These are phyloP conservation scores for Sporisorium exsertum DNA, from an alignment of 1,284 basidiomycete species.

Conservation along the genomic window DNA sequence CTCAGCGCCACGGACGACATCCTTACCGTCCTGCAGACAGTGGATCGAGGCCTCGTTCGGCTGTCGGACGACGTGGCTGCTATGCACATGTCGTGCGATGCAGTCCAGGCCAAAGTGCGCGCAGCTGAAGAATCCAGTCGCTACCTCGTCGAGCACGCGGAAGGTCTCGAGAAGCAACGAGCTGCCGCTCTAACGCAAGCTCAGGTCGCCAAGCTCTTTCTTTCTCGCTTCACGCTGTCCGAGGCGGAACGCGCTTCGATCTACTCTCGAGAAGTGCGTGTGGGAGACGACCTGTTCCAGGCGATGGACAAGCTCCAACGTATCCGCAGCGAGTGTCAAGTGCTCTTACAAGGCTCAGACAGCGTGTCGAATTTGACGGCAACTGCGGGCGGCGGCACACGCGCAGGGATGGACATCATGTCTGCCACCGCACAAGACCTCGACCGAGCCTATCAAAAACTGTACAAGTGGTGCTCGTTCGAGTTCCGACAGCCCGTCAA, in stretches of 20 bases:
- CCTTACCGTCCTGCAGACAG: conserved; percentile 82
- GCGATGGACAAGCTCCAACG: conserved; percentile 87
- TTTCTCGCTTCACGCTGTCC: conserved; percentile 84
- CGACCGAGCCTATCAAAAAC: conserved; percentile 89
- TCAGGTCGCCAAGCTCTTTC: conserved; percentile 82
- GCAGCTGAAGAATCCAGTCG: conserved; percentile 33
- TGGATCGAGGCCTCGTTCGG: conserved; percentile 76
- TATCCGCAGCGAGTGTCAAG: conserved; percentile 85
- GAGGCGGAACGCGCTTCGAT: conserved; percentile 80
- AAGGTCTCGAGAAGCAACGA: conserved; percentile 39
- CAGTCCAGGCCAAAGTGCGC: conserved; percentile 26
- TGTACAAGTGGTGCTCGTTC: conserved; percentile 85
- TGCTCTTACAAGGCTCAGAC: conserved; percentile 85
- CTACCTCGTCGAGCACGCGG: conserved; percentile 50
- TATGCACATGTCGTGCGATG: conserved; percentile 45
- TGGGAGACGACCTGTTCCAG: conserved; percentile 80
- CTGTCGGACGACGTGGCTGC: conserved; percentile 31
- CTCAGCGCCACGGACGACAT: conserved; percentile 84
- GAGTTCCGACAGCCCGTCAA: conserved; percentile 78
- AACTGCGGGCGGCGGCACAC: conserved; percentile 72
- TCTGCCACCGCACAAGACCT: conserved; percentile 77
- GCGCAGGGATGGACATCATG: conserved; percentile 77
- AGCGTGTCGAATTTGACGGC: conserved; percentile 77
- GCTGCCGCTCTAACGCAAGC: conserved; percentile 68
- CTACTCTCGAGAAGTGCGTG: conserved; percentile 80